phyloP scores from a whole-genome alignment of 306 rosid species.

The Lathyrus tuberosus region DNA sequence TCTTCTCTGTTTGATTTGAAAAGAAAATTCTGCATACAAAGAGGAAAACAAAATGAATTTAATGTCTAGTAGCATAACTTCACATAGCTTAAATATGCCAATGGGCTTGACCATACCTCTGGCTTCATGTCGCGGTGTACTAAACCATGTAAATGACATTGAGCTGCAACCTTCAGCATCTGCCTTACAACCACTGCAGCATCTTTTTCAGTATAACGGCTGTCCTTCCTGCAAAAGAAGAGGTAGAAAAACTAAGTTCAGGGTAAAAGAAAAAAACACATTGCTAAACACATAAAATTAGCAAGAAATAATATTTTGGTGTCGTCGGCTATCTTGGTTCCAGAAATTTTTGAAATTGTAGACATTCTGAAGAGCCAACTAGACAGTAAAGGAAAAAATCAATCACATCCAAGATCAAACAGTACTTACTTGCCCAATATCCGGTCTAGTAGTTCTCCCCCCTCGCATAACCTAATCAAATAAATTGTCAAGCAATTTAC shows the following conservation, averaged over 20 bases:
- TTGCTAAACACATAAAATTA: conserved; percentile 26
- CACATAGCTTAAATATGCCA: conserved; percentile 30
- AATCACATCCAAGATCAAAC: conserved; percentile 30
- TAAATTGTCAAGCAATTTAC: conserved; percentile 10
- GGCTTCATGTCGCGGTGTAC: conserved; percentile 99
- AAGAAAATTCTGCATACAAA: conserved; percentile 80
- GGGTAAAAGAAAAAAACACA: neutral
- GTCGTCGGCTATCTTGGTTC: conserved; percentile 15
- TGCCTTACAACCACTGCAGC: conserved; percentile 96
- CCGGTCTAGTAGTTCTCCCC: conserved; percentile 94
- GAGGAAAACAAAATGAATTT: conserved; percentile 36
- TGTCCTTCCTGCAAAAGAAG: conserved; percentile 77
- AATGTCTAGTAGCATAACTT: conserved; percentile 29
- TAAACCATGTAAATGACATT: conserved; percentile 98
- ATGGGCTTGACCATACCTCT: conserved; percentile 59
- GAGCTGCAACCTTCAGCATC: conserved; percentile 98
- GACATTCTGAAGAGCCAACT: conserved; percentile 17
- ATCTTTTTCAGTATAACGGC: conserved; percentile 93
- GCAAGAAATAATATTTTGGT: conserved; percentile 17
- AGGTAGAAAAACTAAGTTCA: conserved; percentile 38
- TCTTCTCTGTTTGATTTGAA: conserved; percentile 73
- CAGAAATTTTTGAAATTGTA: conserved; percentile 19
- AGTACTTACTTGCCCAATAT: conserved; percentile 89
- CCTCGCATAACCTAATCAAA: conserved; percentile 86
- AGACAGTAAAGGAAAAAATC: conserved; percentile 5